Evolutionary conservation across 805 yeast species (phyloP).

Genomic region (Brettanomyces anomalus): DNA sequence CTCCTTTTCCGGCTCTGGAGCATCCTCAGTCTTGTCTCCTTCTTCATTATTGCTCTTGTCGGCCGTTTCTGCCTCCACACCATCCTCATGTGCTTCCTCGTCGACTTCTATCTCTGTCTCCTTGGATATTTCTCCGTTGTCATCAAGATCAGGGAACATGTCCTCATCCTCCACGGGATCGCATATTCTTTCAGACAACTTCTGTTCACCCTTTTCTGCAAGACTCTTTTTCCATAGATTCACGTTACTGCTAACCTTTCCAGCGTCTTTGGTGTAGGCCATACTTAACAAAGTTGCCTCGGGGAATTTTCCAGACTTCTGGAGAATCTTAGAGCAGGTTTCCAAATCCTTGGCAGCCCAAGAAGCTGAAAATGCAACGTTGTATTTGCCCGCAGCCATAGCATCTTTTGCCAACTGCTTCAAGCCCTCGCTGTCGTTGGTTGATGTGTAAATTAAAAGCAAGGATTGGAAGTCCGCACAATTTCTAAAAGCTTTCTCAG

Average conservation of each 20-base stretch:
- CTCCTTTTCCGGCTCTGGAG: constrained; percentile 3
- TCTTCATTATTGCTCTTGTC: constrained; percentile 11
- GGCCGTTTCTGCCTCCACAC: constrained; percentile 9
- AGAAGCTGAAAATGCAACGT: constrained; percentile 83
- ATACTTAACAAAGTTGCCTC: constrained; percentile 80
- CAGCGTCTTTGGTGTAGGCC: constrained; percentile 50
- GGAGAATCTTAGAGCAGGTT: constrained; percentile 56
- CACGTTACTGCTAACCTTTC: constrained; percentile 36
- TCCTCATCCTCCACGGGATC: constrained; percentile 29
- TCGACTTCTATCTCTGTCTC: constrained; percentile 5
- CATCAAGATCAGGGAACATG: constrained; percentile 32
- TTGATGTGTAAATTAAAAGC: constrained; percentile 71
- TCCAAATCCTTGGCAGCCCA: constrained; percentile 76
- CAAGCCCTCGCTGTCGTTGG: constrained; percentile 59
- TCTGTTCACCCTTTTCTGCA: constrained; percentile 37
- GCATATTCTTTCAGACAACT: constrained; percentile 54
- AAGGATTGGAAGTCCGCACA: constrained; percentile 80
- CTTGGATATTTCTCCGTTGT: constrained; percentile 15
- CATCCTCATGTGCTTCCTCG: constrained; percentile 12
- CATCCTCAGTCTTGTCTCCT: neutral
- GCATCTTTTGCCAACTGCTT: constrained; percentile 58
- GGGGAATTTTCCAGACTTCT: constrained; percentile 57
- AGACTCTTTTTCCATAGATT: constrained; percentile 62
- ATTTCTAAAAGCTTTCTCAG: constrained; percentile 67
- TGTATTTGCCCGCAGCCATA: constrained; percentile 67